These are phyloP conservation scores for Eucalyptus virginea DNA, from an alignment of 345 rosid species.

Conservation along the genomic window DNA sequence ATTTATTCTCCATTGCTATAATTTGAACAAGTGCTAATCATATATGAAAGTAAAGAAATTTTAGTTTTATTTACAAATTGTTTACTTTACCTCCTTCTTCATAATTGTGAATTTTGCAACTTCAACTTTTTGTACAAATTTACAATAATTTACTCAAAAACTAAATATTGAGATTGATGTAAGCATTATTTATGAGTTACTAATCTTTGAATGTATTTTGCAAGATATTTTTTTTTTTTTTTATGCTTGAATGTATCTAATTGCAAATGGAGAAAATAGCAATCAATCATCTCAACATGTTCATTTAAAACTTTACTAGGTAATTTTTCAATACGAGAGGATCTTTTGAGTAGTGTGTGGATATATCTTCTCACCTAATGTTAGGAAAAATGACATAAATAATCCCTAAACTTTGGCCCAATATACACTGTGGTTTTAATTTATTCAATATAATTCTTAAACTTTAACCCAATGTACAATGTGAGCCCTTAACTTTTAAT, in stretches of 20 bases:
- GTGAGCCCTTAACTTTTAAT: too few species aligned
- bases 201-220: background rate
- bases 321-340: background rate
- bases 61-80: background rate
- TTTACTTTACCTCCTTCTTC: background rate
- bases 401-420: accelerated
- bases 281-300: background rate
- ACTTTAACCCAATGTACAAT: too few species aligned
- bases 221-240: background rate
- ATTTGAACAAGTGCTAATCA: background rate
- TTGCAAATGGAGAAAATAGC: background rate
- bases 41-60: background rate
- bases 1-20: background rate
- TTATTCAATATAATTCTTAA: too few species aligned
- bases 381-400: too few species aligned
- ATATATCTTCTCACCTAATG: accelerated
- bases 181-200: background rate
- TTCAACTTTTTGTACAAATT: background rate
- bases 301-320: background rate
- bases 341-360: background rate
- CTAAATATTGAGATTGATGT: background rate
- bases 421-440: accelerated
- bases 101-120: background rate
- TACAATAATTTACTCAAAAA: background rate
- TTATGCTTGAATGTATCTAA: background rate